Evolutionary conservation across 1,284 basidiomycete genomes (phyloP).

Genomic region (Taiwanofungus camphoratus): DNA sequence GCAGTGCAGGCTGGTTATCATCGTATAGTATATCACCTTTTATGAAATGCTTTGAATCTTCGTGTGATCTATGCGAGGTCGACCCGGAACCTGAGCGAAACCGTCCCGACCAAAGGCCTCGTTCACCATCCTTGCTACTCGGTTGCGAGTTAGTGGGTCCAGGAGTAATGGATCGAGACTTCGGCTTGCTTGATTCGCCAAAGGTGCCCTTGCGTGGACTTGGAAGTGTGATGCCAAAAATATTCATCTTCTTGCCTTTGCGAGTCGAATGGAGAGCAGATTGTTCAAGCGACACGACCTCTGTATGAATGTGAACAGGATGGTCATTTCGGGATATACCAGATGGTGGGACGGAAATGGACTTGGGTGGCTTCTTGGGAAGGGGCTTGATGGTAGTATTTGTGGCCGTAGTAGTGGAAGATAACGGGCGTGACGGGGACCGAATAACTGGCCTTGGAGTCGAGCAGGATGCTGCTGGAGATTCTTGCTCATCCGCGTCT

Average conservation of each 20-base stretch:
- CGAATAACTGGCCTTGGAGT: conserved; percentile 43
- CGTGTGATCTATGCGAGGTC: conserved; percentile 10
- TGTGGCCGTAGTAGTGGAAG: conserved; percentile 55
- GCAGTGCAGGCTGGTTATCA: conserved; percentile 13
- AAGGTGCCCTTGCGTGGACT: conserved; percentile 22
- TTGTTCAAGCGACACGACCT: conserved; percentile 16
- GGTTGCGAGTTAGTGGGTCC: conserved; percentile 6
- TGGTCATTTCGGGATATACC: conserved; percentile 14
- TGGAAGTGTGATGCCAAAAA: conserved; percentile 26
- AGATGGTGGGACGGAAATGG: conserved; percentile 9
- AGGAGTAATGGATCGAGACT: conserved; percentile 20
- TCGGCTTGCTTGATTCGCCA: conserved; percentile 17
- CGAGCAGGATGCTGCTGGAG: conserved; percentile 19
- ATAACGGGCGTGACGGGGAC: conserved; percentile 55
- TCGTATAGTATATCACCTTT: conserved; percentile 9
- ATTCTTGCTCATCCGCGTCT: conserved; percentile 16
- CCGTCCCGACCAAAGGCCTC: conserved; percentile 16
- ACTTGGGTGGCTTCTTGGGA: conserved; percentile 14
- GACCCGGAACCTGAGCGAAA: conserved; percentile 23
- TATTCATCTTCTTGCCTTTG: conserved; percentile 25
- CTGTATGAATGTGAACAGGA: conserved; percentile 16
- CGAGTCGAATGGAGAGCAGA: conserved; percentile 16
- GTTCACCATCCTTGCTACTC: conserved; percentile 10
- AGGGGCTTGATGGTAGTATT: conserved; percentile 49
- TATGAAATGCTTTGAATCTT: conserved; percentile 6